Evolutionary conservation across 805 yeast genomes (phyloP).

Genomic region (Candida coquimbonensis): DNA sequence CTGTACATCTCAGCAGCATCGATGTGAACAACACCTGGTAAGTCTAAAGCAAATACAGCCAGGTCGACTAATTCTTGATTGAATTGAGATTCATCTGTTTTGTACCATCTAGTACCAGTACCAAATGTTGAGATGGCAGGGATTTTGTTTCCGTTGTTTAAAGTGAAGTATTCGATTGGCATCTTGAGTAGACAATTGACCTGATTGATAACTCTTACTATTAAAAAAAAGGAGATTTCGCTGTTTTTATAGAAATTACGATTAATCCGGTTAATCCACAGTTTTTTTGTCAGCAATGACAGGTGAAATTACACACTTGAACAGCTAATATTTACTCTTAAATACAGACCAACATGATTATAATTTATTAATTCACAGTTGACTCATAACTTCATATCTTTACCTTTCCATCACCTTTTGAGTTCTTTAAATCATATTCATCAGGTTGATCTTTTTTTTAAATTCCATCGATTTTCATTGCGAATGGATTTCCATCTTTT

Average conservation of each 20-base stretch:
- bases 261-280: too few relatives aligned
- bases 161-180: slow-evolving; percentile 15
- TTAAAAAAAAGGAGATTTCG: too few relatives aligned
- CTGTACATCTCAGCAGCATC: slow-evolving; percentile 54
- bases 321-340: too few relatives aligned
- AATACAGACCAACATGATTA: too few relatives aligned
- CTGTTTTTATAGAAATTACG: too few relatives aligned
- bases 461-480: slow-evolving; percentile 29
- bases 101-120: slow-evolving; percentile 54
- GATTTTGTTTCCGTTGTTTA: slow-evolving; percentile 31
- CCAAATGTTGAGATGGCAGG: slow-evolving; percentile 49
- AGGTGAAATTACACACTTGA: too few relatives aligned
- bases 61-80: slow-evolving; percentile 28
- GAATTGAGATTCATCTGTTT: slow-evolving; percentile 23
- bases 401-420: slow-evolving; percentile 10
- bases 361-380: too few relatives aligned
- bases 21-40: slow-evolving; percentile 46
- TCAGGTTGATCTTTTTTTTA: slow-evolving; percentile 11
- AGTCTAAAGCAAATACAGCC: slow-evolving; percentile 25
- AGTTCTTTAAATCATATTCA: slow-evolving; percentile 20
- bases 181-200: background rate
- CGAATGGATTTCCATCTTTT: slow-evolving; percentile 64
- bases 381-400: slow-evolving; percentile 7
- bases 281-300: too few relatives aligned
- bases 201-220: too few relatives aligned